Percentiles rank a stretch among this genome's conserved stretches.
These are phyloP conservation scores for Cavenderia fasciculata DNA, from an alignment of 78 protist genomes.

Conservation along the genomic window DNA sequence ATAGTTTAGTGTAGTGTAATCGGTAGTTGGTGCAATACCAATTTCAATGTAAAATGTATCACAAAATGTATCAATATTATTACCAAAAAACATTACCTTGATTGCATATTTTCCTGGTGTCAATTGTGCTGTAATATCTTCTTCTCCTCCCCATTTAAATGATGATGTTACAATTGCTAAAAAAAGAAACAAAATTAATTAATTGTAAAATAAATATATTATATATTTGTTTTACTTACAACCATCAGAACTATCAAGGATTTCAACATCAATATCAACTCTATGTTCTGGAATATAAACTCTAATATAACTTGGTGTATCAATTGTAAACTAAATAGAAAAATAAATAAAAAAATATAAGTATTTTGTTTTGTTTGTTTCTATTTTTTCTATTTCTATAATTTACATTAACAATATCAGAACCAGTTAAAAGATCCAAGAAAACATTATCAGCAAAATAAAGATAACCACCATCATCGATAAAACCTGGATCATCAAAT, in stretches of 20 bases:
- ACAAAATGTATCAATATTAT: slow-evolving; percentile 53
- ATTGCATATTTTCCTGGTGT: slow-evolving; percentile 1
- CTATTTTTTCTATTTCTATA: background rate
- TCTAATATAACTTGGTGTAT: background rate
- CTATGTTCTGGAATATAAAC: slow-evolving; percentile 48
- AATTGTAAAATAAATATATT: background rate
- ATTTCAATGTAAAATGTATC: slow-evolving; percentile 39
- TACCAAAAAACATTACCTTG: slow-evolving; percentile 21
- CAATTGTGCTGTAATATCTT: slow-evolving; percentile 25
- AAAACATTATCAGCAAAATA: slow-evolving; percentile 48
- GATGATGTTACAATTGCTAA: slow-evolving; percentile 12
- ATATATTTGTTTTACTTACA: background rate
- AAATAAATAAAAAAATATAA: background rate
- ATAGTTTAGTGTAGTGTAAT: background rate
- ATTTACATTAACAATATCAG: background rate
- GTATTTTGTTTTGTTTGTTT: background rate
- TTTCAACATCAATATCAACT: slow-evolving; percentile 51
- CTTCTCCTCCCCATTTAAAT: slow-evolving; percentile 58
- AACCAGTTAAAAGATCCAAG: slow-evolving; percentile 10
- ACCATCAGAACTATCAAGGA: background rate
- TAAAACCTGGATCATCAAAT: slow-evolving; percentile 15
- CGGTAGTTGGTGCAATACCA: slow-evolving; percentile 15
- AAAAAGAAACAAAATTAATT: background rate
- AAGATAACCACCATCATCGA: slow-evolving; percentile 59
- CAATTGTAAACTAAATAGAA: slow-evolving; percentile 1